phyloP scores from a whole-genome alignment of 805 yeast species.

The Saccharomycopsis sp. region DNA sequence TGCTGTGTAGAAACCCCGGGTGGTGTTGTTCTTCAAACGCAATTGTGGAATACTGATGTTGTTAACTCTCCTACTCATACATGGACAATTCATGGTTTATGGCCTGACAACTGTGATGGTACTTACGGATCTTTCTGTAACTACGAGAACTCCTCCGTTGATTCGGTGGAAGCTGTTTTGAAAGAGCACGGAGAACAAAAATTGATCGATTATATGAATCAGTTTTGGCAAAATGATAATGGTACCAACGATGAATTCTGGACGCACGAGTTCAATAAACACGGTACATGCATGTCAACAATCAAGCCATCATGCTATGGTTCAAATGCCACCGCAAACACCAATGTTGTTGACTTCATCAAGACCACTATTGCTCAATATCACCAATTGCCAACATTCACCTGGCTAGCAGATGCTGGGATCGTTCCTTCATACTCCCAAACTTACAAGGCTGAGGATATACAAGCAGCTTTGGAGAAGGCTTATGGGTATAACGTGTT shows the following conservation, averaged over 20 bases:
- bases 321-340: conserved; percentile 28
- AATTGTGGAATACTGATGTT: conserved; percentile 87
- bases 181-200: conserved; percentile 12
- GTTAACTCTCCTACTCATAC: conserved; percentile 62
- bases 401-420: conserved; percentile 60
- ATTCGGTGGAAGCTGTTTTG: conserved; percentile 30
- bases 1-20: conserved; percentile 89
- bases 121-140: conserved; percentile 77
- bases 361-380: conserved; percentile 52
- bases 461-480: conserved; percentile 44
- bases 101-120: conserved; percentile 89
- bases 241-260: conserved; percentile 67
- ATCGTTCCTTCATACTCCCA: conserved; percentile 56
- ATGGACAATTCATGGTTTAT: conserved; percentile 79
- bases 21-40: conserved; percentile 77
- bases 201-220: conserved; percentile 44
- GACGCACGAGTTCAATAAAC: conserved; percentile 92
- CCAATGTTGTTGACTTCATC: conserved; percentile 64
- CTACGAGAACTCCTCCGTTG: conserved; percentile 24
- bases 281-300: conserved; percentile 87
- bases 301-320: conserved; percentile 65
- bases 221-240: conserved; percentile 66
- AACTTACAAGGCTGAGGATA: conserved; percentile 51
- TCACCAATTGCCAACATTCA: conserved; percentile 55
- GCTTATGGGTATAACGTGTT: conserved; percentile 51